Base-by-base conservation (phyloP, 2,329 filamentous ascomycete genomes). In the Cucurbitaria berberidis region DNA sequence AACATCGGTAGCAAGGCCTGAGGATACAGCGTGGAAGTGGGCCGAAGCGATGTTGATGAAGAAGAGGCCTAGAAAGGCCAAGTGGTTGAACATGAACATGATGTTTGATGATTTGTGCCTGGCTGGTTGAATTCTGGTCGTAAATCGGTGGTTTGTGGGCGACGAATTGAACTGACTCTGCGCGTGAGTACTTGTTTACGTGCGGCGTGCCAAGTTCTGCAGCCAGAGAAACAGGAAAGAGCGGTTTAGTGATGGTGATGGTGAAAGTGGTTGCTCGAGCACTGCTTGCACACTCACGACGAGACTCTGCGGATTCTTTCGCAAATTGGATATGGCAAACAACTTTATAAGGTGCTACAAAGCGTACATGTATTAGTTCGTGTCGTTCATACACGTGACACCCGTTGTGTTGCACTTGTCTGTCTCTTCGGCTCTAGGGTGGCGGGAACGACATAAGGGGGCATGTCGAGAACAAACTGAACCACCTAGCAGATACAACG, bases 11-110 rank as follows among this genome's bases (percentile, higher is more conserved):
- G 34, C 32, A n/a, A 39, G 22, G 7, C 27, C 29, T 7, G 40
- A 27, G 18, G 26, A 36, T 9, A 42, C 13, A 16, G 30, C 19
- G 13, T 42, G 45, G n/a, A 53, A 53, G 39, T 47, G 41, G 5
- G 43, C 38, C 13, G 52, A 26, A 22, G 46, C 46, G 29, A 51
- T 35, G 4, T 51, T 59, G 53, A 56, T 22, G 36, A 48, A 32
- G 45, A 22, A 21, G 30, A 59, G 40, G 0, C 46, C 53, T 11
- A 32, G 30, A 13, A 45, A 26, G 22, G 49, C 53, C 45, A 53
- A 4, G 27, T 53, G 7, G 5, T 40, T 57, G 53, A 57, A 45
- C 29, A 35, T 34, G 18, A 27, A 35, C 56, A 59, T 59, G 49
- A 41, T 16, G 26, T 9, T 19, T 32, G n/a, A 19, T 50, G n/a